phyloP scores from a whole-genome alignment of 306 rosid species.

The Cotoneaster glaucophyllus region DNA sequence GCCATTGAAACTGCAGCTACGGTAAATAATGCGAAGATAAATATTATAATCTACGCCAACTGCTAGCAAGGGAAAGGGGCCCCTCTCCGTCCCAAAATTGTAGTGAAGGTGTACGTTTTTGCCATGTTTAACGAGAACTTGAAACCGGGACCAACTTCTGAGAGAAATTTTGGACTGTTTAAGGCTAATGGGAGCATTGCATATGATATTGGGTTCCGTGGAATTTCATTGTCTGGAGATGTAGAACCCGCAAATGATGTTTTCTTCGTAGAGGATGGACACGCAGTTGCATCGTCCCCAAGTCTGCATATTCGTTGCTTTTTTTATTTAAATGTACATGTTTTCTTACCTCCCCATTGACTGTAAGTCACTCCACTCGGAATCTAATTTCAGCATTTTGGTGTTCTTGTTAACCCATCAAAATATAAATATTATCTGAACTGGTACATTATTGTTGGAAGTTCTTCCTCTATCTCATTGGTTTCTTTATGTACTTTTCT shows the following conservation, averaged over 20 bases:
- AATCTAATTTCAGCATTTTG: neutral
- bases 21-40: slow-evolving; percentile 57
- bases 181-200: slow-evolving; percentile 84
- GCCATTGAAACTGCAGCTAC: slow-evolving; percentile 69
- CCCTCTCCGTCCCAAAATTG: slow-evolving; percentile 69
- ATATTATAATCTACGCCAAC: slow-evolving; percentile 71
- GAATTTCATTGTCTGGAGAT: slow-evolving; percentile 14
- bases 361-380: neutral
- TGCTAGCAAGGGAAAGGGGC: slow-evolving; percentile 86
- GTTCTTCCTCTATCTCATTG: neutral
- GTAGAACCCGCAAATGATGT: neutral
- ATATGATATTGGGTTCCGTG: slow-evolving; percentile 73
- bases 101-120: slow-evolving; percentile 69
- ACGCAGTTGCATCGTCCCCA: slow-evolving; percentile 15
- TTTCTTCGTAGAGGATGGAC: neutral
- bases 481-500: slow-evolving; percentile 15
- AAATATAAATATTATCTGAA: neutral
- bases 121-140: slow-evolving; percentile 73
- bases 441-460: neutral
- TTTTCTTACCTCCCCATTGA: neutral
- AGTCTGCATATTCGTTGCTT: slow-evolving; percentile 47
- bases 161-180: slow-evolving; percentile 78
- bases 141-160: slow-evolving; percentile 67
- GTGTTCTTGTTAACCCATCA: neutral
- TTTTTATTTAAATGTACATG: slow-evolving; percentile 51